Conservation (phyloP, 2,329 filamentous ascomycete species). For the Nemania sp. region DNA sequence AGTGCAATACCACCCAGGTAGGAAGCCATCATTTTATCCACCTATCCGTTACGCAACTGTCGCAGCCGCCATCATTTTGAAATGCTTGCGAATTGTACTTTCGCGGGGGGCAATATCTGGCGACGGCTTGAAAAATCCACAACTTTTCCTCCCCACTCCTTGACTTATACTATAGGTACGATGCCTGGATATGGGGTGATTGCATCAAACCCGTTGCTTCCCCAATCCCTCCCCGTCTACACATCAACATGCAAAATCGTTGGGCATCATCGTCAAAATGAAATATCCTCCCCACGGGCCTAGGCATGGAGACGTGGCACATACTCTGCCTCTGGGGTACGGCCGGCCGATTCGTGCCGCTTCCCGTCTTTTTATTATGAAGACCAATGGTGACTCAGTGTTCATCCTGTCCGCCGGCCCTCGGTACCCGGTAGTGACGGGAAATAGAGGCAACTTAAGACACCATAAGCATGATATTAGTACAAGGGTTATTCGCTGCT, state of each 20-base stretch:
- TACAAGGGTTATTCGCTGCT: conserved; percentile 31
- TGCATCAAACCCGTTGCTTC: conserved; percentile 32
- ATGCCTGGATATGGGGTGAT: conserved; percentile 8
- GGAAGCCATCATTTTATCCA: background rate
- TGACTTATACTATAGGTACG: conserved; percentile 24
- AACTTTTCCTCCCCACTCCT: conserved; percentile 15
- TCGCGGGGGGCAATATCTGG: background rate
- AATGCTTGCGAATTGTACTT: background rate
- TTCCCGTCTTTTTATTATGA: conserved; percentile 27
- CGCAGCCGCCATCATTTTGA: background rate
- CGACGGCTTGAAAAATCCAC: conserved; percentile 9
- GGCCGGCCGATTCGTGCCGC: conserved; percentile 21
- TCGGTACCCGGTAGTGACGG: conserved; percentile 21
- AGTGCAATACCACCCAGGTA: background rate
- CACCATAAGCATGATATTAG: conserved; percentile 34
- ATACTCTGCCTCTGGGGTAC: conserved; percentile 24
- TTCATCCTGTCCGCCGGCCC: conserved; percentile 24
- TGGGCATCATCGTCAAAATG: conserved; percentile 17
- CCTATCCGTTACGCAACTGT: conserved; percentile 8
- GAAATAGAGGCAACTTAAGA: conserved; percentile 26
- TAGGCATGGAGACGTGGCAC: conserved; percentile 1
- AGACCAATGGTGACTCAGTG: conserved; percentile 20
- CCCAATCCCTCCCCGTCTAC: conserved; percentile 29
- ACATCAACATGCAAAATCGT: conserved; percentile 15
- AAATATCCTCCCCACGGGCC: conserved; percentile 19